These are phyloP conservation scores for Penicillium chermesinum DNA, from an alignment of 495 filamentous ascomycete species.

Conservation along the genomic window DNA sequence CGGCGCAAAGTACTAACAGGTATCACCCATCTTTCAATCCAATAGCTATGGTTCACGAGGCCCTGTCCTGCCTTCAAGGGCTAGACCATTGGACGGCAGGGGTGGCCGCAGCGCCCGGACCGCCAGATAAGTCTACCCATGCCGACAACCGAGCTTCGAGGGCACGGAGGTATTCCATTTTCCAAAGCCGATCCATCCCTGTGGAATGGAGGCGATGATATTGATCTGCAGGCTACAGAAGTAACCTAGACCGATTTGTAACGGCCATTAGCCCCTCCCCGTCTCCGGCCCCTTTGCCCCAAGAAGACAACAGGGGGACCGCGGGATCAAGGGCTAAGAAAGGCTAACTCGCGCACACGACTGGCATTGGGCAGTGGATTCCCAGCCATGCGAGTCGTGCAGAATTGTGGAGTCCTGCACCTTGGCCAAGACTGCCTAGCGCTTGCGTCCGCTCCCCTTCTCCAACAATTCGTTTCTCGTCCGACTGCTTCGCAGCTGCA, in stretches of 20 bases:
- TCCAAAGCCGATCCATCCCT: background rate
- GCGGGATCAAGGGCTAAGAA: background rate
- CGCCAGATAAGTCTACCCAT: no score
- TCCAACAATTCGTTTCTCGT: background rate
- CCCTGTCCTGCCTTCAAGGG: no score
- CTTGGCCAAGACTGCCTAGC: slow-evolving; percentile 1
- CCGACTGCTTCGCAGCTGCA: background rate
- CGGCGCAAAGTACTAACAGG: no score
- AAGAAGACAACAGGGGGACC: background rate
- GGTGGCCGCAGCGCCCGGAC: no score
- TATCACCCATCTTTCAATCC: no score
- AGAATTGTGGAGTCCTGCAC: slow-evolving; percentile 16
- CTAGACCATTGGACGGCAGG: no score
- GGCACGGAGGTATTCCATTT: no score
- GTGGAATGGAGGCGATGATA: background rate
- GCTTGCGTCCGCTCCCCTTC: background rate
- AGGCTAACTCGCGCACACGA: background rate
- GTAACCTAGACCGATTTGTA: background rate
- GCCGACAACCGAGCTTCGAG: no score
- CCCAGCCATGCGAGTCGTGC: slow-evolving; percentile 8
- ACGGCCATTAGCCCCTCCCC: background rate
- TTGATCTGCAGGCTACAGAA: background rate
- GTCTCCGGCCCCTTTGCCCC: background rate
- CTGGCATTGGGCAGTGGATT: slow-evolving; percentile 3
- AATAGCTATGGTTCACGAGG: no score